Evolutionary conservation across 2,329 filamentous ascomycete species (phyloP).

Genomic region (Aspergillus fumigatus): DNA sequence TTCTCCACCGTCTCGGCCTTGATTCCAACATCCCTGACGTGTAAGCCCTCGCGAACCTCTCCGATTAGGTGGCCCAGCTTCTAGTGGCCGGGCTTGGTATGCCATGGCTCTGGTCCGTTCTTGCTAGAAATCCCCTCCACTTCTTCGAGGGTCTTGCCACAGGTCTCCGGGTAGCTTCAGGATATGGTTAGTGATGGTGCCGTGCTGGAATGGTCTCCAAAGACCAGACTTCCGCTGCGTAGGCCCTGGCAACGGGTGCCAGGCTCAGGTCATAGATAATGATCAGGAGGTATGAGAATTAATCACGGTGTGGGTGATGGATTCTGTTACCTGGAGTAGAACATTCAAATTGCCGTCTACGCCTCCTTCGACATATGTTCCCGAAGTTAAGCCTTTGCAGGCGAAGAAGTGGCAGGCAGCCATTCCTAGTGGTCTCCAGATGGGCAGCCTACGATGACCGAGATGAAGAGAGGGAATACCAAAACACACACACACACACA

Average conservation of each 20-base stretch:
- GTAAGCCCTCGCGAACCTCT: constrained; percentile 17
- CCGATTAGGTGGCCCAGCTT: constrained; percentile 26
- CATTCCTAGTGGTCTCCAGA: constrained; percentile 31
- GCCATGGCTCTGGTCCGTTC: constrained; percentile 25
- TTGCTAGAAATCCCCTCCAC: constrained; percentile 29
- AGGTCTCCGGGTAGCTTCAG: constrained; percentile 25
- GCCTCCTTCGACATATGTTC: constrained; percentile 40
- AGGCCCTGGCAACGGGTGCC: constrained; percentile 62
- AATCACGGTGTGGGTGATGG: constrained; percentile 58
- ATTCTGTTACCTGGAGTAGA: constrained; percentile 48
- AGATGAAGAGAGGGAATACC: constrained; percentile 42
- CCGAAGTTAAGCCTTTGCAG: constrained; percentile 42
- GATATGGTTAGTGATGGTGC: background rate
- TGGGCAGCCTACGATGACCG: constrained; percentile 40
- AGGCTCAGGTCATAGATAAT: constrained; percentile 61
- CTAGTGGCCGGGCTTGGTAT: constrained; percentile 29
- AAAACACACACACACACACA: constrained; percentile 30
- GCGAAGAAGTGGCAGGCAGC: constrained; percentile 46
- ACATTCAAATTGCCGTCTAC: constrained; percentile 50
- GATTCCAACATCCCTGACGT: constrained; percentile 8
- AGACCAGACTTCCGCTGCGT: constrained; percentile 61
- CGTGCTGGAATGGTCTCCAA: constrained; percentile 43
- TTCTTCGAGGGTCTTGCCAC: constrained; percentile 31
- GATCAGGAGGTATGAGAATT: constrained; percentile 61
- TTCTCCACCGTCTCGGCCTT: background rate